Percentiles rank a stretch among this genome's conserved stretches.
Evolutionary conservation across 2,329 filamentous ascomycete genomes (phyloP).

Genomic region (Epichloe sylvatica): DNA sequence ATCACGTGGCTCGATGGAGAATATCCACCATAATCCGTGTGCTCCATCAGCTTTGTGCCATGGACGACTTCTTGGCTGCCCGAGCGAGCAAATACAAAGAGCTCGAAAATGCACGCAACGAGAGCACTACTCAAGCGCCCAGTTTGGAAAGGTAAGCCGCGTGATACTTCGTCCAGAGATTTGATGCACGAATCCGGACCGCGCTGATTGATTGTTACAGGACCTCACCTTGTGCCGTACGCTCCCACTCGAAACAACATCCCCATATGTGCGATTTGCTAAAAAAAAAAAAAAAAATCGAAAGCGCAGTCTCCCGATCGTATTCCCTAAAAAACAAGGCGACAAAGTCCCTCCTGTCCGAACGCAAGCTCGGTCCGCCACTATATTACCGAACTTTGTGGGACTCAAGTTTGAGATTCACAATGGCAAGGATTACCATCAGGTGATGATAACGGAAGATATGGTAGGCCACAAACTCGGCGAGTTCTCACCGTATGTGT

Average conservation of each 20-base stretch:
- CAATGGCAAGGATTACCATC: conserved; percentile 78
- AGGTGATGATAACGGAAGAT: conserved; percentile 76
- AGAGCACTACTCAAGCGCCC: conserved; percentile 57
- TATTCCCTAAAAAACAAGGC: conserved; percentile 42
- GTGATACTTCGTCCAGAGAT: not conserved
- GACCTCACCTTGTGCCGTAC: conserved; percentile 42
- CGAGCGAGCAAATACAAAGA: not conserved
- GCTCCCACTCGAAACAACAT: conserved; percentile 8
- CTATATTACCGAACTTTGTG: conserved; percentile 84
- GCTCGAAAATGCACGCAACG: conserved; percentile 50
- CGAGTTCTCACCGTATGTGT: conserved; percentile 73
- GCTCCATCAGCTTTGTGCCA: no score
- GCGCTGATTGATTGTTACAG: conserved; percentile 14
- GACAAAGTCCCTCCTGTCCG: conserved; percentile 58
- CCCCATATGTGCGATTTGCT: conserved; percentile 5
- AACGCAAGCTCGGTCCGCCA: conserved; percentile 77
- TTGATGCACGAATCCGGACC: not conserved
- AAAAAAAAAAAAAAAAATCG: not conserved
- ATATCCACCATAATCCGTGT: not conserved
- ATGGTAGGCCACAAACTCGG: conserved; percentile 95
- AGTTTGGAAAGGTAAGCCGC: conserved; percentile 66
- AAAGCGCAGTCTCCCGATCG: conserved; percentile 44
- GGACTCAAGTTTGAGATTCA: conserved; percentile 81
- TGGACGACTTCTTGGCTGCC: no score
- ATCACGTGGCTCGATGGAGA: not conserved